These are phyloP conservation scores for Saccharum spontaneum DNA, from an alignment of 176 grass and related monocot species.

Conservation along the genomic window DNA sequence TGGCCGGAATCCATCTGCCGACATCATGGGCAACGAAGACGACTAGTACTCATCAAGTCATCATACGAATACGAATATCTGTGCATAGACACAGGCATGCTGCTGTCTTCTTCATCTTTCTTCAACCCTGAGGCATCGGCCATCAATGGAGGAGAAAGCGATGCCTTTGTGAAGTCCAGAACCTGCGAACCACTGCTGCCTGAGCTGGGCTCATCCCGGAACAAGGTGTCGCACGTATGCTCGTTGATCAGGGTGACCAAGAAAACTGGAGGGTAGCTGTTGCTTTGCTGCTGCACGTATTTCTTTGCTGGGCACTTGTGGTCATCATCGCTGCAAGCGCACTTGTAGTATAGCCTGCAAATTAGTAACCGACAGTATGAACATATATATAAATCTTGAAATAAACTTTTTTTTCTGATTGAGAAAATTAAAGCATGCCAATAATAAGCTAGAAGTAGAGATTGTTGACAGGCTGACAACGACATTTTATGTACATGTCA, in stretches of 20 bases:
- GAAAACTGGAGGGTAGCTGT: constrained; percentile 11
- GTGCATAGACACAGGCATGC: neutral
- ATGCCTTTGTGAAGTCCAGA: constrained; percentile 36
- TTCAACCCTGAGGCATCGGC: too few relatives aligned
- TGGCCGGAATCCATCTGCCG: neutral
- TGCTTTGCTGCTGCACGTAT: constrained; percentile 46
- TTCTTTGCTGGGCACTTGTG: constrained; percentile 50
- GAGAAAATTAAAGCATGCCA: neutral
- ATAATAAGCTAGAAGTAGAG: neutral
- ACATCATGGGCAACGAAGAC: neutral
- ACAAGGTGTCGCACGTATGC: constrained; percentile 41
- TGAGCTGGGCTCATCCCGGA: constrained; percentile 15
- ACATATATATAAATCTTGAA: neutral
- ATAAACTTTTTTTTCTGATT: too few relatives aligned
- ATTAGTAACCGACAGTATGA: neutral
- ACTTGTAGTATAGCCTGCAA: constrained; percentile 57
- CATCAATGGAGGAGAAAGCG: neutral
- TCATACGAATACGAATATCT: constrained; percentile 5
- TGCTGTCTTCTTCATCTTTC: neutral
- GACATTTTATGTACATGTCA: neutral
- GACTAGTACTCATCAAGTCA: neutral
- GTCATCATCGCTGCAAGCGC: constrained; percentile 35
- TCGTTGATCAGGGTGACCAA: constrained; percentile 33
- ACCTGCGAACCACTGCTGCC: constrained; percentile 16
- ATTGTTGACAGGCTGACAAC: neutral